Base-by-base conservation (phyloP, 371 early-diverging fungal genomes). In the Syncephalastrum monosporum region DNA sequence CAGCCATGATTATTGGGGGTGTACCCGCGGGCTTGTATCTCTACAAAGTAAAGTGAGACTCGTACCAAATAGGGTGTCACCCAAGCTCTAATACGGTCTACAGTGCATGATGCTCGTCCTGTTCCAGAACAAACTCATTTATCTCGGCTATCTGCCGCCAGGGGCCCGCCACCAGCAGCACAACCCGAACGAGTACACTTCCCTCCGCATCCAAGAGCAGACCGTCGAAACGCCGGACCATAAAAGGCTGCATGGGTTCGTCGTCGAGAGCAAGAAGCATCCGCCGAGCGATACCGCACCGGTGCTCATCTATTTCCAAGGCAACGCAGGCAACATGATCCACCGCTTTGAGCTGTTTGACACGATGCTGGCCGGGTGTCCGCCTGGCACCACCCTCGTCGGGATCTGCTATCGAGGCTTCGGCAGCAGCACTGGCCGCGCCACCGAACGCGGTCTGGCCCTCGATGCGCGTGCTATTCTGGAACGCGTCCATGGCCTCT, bases 271-370 rank as follows among this genome's bases (percentile, higher is more conserved):
- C 19, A 62, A 56, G 45, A 27, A 2, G 15, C 48, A 10, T 45
- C 68, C 5, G 47, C 19, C 21, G 15, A 46, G 46, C 15, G 46
- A 53, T 17, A 17, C 44, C 16, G 42, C 47, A 4, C 56, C 50
- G n/a, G 44, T 58, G 17, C 27, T 56, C 7, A 23, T 50, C 15
- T 62, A 58, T 50, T 58, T 60, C 10, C 42, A 61, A 50, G 67
- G 74, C 25, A 79, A 79, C 47, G 79, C 75, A 19, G 79, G 79
- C 7, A 79, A 75, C 38, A 74, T 72, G 65, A 61, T 65, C 16
- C 68, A 72, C 46, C 74, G 79, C 25, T 41, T 71, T 14, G 63
- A 59, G 3, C 46, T 72, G 10, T 79, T 77, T 42, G 47, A 64
- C n/a, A 53, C 59, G 0, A 48, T 69, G 25, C 16, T 62, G 6